A percentile compares a stretch with the other conserved stretches of the same genome.
phyloP scores from a whole-genome alignment of 305 asterid species.

The Solanum hybrid region DNA sequence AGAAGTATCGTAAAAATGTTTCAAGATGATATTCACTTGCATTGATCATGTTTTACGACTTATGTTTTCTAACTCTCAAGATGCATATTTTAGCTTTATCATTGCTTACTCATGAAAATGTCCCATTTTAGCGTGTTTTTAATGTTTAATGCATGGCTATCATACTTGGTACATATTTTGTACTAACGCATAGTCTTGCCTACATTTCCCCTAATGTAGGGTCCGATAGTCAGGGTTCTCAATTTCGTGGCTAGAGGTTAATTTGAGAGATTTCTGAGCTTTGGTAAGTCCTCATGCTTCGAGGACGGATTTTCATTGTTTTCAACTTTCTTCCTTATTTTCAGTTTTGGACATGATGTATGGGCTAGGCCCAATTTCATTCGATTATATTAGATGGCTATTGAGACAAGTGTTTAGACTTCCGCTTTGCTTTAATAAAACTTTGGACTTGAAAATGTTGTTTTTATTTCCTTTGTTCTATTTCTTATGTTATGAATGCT shows the following conservation, averaged over 20 bases:
- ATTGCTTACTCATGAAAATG: background rate
- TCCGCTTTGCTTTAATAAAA: background rate
- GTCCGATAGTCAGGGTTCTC: background rate
- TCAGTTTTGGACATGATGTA: background rate
- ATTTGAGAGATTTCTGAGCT: background rate
- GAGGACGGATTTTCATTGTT: background rate
- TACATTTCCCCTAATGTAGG: background rate
- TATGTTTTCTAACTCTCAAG: background rate
- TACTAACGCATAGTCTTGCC: background rate
- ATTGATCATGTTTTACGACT: background rate
- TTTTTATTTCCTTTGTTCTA: background rate
- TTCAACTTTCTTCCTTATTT: background rate
- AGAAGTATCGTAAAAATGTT: background rate
- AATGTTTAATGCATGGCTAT: background rate
- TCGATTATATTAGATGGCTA: background rate
- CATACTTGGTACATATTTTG: background rate
- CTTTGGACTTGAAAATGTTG: background rate
- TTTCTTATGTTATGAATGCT: background rate
- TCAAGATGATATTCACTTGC: background rate
- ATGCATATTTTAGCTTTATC: background rate
- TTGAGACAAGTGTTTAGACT: background rate
- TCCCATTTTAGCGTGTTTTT: background rate
- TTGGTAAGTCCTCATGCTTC: background rate
- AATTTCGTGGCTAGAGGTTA: background rate
- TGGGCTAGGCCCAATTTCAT: background rate